Evolutionary conservation across 129 eudicot genomes (phyloP).

Genomic region (Chrysanthemum lavandulifolium): DNA sequence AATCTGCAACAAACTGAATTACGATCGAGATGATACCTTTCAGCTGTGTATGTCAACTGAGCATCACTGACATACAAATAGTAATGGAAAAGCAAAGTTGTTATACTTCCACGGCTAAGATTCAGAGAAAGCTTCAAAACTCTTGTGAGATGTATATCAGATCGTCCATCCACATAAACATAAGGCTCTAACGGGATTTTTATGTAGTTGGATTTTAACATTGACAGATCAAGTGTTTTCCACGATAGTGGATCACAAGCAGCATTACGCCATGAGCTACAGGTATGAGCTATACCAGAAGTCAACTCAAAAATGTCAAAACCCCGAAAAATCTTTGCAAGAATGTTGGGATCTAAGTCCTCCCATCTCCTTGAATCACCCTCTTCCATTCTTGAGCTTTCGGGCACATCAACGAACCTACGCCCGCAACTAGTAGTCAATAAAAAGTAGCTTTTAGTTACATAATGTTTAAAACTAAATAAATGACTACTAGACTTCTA

Average conservation of each 20-base stretch:
- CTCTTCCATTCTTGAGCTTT: constrained; percentile 43
- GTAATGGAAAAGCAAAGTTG: constrained; percentile 59
- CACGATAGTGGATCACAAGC: constrained; percentile 66
- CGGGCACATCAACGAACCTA: constrained; percentile 18
- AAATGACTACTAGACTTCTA: neutral
- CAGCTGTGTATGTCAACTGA: constrained; percentile 69
- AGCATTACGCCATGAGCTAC: constrained; percentile 64
- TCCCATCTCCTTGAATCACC: constrained; percentile 47
- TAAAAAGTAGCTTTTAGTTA: neutral
- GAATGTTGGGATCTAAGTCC: constrained; percentile 49
- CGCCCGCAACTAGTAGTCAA: constrained; percentile 3
- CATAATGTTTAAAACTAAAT: neutral
- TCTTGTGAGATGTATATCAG: constrained; percentile 57
- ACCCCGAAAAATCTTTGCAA: constrained; percentile 46
- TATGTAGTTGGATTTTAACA: constrained; percentile 55
- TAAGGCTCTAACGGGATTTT: constrained; percentile 66
- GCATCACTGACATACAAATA: constrained; percentile 59
- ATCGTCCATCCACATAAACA: constrained; percentile 65
- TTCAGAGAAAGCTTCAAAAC: constrained; percentile 56
- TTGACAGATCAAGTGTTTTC: constrained; percentile 64
- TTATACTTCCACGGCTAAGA: constrained; percentile 52
- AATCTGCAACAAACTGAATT: neutral
- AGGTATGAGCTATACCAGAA: constrained; percentile 47
- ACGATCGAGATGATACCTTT: constrained; percentile 44
- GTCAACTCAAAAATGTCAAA: constrained; percentile 48